These are phyloP conservation scores for Eucalyptus marginata DNA, from an alignment of 345 rosid species.

Conservation along the genomic window DNA sequence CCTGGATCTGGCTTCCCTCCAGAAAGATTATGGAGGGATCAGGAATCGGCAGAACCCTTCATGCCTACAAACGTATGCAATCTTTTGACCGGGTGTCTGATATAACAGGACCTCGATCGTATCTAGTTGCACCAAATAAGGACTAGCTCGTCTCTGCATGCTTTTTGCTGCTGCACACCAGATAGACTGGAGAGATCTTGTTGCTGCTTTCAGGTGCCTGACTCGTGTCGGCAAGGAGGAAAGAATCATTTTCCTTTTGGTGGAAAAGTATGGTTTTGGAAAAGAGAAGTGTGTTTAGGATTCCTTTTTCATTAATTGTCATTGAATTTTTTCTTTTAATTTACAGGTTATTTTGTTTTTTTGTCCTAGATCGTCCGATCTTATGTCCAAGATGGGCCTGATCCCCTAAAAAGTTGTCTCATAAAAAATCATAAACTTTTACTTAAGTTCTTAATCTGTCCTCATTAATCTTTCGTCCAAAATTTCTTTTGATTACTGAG, in stretches of 20 bases:
- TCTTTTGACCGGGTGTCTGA: neutral
- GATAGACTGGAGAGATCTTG: neutral
- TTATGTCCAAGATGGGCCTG: neutral
- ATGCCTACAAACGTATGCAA: neutral
- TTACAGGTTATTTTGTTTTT: neutral
- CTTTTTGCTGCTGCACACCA: neutral
- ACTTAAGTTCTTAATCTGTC: fast-evolving
- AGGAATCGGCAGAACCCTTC: neutral
- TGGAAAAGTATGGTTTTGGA: neutral
- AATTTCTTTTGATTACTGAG: neutral
- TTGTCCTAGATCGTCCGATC: neutral
- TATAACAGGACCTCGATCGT: neutral
- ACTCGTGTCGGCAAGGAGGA: neutral
- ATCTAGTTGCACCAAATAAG: neutral
- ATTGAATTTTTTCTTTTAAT: neutral
- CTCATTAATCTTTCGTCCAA: neutral
- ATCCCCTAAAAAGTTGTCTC: neutral
- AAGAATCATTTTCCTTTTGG: neutral
- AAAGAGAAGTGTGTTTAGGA: neutral
- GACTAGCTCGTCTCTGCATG: neutral
- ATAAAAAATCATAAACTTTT: neutral
- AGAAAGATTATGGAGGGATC: neutral
- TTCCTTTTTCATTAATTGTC: neutral
- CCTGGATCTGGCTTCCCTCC: neutral
- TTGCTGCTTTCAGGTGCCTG: neutral